Base-by-base conservation (phyloP, 1,284 basidiomycete species). In the Melampsora larici-populina region DNA sequence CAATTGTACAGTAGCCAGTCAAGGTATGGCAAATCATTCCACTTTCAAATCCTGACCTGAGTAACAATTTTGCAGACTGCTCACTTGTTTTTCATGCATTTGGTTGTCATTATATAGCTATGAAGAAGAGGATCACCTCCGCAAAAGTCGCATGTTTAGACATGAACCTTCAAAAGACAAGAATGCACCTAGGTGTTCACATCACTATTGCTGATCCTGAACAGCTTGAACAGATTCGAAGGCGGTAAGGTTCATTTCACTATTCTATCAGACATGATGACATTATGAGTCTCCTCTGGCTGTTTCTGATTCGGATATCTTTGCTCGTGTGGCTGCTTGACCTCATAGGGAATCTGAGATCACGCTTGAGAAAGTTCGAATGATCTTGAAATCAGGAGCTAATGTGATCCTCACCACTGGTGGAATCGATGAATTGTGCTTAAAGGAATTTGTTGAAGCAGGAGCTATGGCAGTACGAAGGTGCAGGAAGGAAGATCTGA, bases 101-200 rank as follows among this genome's bases (percentile, higher is more conserved):
- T 49, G 43, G 3, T 58, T 43, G 11, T 51, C 43, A 17, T 24
- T 31, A 13, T 69, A 60, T 80, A 97, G 96, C 96, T 2, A 99
- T 99, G 97, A 99, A 97, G 87, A 96, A 92, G 80, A 90, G 93
- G 69, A 90, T 99, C 82, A 88, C 88, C 9, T 90, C 90, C 81
- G 97, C 97, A 66, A 99, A 98, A 86, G 98, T 99, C 82, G 97
- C 97, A 1, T 97, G 96, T 85, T 88, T 99, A 79, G 97, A 99
- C 84, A 99, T 99, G 84, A 98, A 99, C 85, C 87, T 99, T 68
- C 92, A 94, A 83, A 99, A 99, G 86, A 88, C 93, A 78, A 90
- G 97, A 64, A 98, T 99, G 96, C 95, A 98, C 82, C 88, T 99
- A 58, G 97, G 97, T 79, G 91, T 99, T 8, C 97, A 99, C 85